Evolutionary conservation across 371 early-diverging fungal species (phyloP).

Genomic region (Mortierella sp.): DNA sequence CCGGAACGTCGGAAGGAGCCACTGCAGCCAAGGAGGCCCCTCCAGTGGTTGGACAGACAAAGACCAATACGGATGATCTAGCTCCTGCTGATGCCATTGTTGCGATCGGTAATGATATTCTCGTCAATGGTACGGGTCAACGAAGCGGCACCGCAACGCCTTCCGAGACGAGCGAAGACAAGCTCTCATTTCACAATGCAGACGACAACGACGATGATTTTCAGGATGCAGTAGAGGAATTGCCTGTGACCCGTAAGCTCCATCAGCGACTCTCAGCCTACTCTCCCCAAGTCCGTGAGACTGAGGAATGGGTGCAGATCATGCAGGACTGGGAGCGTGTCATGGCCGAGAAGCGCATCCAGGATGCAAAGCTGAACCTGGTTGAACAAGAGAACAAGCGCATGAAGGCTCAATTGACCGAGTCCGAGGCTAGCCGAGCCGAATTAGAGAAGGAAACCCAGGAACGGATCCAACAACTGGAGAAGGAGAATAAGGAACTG

Average conservation of each 20-base stretch:
- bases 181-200: constrained; percentile 25
- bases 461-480: constrained; percentile 29
- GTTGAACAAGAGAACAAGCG: constrained; percentile 54
- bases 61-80: constrained; percentile 18
- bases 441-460: constrained; percentile 37
- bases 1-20: background rate
- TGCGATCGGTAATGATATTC: constrained; percentile 49
- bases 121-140: constrained; percentile 24
- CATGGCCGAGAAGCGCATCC: constrained; percentile 54
- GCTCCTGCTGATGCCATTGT: constrained; percentile 35
- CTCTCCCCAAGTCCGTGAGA: constrained; percentile 42
- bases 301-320: constrained; percentile 50
- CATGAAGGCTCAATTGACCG: constrained; percentile 43
- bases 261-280: constrained; percentile 49
- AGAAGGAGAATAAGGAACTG: constrained; percentile 41
- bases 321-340: constrained; percentile 54
- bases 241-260: constrained; percentile 42
- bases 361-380: constrained; percentile 47
- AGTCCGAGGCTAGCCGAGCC: constrained; percentile 26
- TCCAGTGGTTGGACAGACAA: background rate
- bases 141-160: constrained; percentile 21
- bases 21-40: background rate
- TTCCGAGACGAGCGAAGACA: constrained; percentile 16
- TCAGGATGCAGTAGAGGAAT: constrained; percentile 42
- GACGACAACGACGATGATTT: constrained; percentile 33